Evolutionary conservation across 169 alveolate species (phyloP).

Genomic region (Eimeria necatrix): DNA sequence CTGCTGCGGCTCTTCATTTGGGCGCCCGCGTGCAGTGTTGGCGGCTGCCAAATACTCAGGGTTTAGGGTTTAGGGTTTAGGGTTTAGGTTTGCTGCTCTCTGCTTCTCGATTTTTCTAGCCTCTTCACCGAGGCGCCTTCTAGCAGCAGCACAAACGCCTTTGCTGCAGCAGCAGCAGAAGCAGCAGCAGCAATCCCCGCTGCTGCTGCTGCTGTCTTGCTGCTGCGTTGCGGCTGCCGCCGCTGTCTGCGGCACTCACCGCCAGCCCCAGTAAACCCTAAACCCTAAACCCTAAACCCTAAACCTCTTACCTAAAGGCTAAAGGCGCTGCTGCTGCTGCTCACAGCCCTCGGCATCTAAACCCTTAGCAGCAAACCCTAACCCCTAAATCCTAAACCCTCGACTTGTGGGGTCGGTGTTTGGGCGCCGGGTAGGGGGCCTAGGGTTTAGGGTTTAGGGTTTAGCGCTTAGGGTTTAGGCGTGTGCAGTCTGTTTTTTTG

Average conservation of each 20-base stretch:
- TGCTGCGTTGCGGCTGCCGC: background rate
- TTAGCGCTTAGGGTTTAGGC: constrained; percentile 23
- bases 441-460: constrained; percentile 25
- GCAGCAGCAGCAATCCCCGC: constrained; percentile 21
- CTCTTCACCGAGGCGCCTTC: no score
- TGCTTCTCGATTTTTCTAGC: background rate
- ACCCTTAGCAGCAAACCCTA: no score
- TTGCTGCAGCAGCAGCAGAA: background rate
- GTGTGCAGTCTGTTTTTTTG: background rate
- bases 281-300: no score
- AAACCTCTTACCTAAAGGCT: no score
- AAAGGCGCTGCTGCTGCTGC: no score
- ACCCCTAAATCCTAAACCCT: constrained; percentile 21
- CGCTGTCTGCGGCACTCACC: background rate
- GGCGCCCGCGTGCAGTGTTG: no score
- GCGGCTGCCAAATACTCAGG: no score
- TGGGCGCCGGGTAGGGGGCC: background rate
- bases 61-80: constrained; percentile 23
- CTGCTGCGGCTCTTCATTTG: background rate
- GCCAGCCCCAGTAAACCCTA: no score
- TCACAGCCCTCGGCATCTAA: no score
- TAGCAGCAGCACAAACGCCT: no score
- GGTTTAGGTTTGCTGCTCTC: background rate
- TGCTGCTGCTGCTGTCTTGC: background rate
- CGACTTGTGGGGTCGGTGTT: background rate